These are phyloP conservation scores for Neurospora sp. DNA, from an alignment of 495 filamentous ascomycete species.

Conservation along the genomic window DNA sequence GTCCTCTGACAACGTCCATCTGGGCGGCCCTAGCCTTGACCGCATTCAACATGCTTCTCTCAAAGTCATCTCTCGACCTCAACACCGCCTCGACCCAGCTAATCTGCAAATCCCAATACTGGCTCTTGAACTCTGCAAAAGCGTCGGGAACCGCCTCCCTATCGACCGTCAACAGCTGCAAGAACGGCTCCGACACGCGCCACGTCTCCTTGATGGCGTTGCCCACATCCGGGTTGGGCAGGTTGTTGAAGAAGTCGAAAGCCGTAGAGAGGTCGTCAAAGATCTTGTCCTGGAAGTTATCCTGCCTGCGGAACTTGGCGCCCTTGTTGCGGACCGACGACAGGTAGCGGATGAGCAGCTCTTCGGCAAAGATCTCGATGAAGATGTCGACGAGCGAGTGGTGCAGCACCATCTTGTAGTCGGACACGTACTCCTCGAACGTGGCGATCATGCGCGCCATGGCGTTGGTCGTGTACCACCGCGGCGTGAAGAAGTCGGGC, in stretches of 20 bases:
- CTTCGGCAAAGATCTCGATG: conserved; percentile 83
- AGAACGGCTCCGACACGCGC: conserved; percentile 75
- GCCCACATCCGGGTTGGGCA: conserved; percentile 38
- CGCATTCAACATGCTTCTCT: conserved; percentile 73
- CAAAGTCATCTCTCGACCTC: conserved; percentile 82
- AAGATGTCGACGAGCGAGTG: conserved; percentile 77
- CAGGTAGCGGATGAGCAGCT: conserved; percentile 82
- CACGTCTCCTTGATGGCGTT: conserved; percentile 74
- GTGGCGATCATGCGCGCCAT: conserved; percentile 87
- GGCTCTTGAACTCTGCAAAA: conserved; percentile 72
- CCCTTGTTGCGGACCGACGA: conserved; percentile 75
- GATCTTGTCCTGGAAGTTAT: conserved; percentile 81
- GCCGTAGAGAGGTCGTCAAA: conserved; percentile 79
- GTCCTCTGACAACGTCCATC: conserved; percentile 63
- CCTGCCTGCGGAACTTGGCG: conserved; percentile 74
- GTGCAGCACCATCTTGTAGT: conserved; percentile 73
- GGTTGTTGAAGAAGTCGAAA: conserved; percentile 61
- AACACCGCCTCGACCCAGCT: conserved; percentile 95
- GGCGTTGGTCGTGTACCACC: conserved; percentile 73
- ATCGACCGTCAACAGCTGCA: conserved; percentile 61
- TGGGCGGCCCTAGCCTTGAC: conserved; percentile 82
- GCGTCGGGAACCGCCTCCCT: conserved; percentile 63
- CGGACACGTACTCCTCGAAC: conserved; percentile 84
- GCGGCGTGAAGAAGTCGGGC: conserved; percentile 78
- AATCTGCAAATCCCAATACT: conserved; percentile 91